phyloP scores from a whole-genome alignment of 2,329 filamentous ascomycete genomes.

The Colletotrichum sp. region DNA sequence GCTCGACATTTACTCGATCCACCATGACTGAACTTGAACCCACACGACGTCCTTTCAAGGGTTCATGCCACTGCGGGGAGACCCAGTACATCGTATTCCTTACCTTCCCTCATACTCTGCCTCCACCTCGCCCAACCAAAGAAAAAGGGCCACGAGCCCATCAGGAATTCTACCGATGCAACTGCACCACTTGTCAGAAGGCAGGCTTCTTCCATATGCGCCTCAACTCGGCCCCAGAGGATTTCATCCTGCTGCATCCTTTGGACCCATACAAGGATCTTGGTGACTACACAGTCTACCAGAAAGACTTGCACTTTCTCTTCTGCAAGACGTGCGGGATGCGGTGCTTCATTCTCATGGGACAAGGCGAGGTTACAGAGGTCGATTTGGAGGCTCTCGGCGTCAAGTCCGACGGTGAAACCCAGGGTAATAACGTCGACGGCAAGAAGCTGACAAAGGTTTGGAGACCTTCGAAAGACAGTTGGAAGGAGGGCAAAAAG shows the following conservation, averaged over 20 bases:
- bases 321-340: constrained; percentile 53
- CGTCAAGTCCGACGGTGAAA: neutral
- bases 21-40: neutral
- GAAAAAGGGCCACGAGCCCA: constrained; percentile 19
- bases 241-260: constrained; percentile 53
- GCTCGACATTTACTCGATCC: neutral
- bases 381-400: constrained; percentile 25
- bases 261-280: constrained; percentile 39
- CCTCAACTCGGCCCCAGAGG: constrained; percentile 33
- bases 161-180: constrained; percentile 46
- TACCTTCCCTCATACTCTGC: constrained; percentile 39
- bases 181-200: constrained; percentile 56
- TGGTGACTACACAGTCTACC: constrained; percentile 42
- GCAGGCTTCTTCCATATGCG: constrained; percentile 51
- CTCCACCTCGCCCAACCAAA: constrained; percentile 2
- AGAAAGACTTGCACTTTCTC: constrained; percentile 40
- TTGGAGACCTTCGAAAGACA: constrained; percentile 34
- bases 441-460: constrained; percentile 20
- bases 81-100: constrained; percentile 48
- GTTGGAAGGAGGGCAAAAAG: constrained; percentile 27
- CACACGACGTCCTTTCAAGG: constrained; percentile 31
- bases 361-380: constrained; percentile 34
- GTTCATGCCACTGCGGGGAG: constrained; percentile 53
- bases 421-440: neutral
- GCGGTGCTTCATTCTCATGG: constrained; percentile 45